Conservation (phyloP, 768 basidiomycete genomes). For the Tubosaeta sp. region DNA sequence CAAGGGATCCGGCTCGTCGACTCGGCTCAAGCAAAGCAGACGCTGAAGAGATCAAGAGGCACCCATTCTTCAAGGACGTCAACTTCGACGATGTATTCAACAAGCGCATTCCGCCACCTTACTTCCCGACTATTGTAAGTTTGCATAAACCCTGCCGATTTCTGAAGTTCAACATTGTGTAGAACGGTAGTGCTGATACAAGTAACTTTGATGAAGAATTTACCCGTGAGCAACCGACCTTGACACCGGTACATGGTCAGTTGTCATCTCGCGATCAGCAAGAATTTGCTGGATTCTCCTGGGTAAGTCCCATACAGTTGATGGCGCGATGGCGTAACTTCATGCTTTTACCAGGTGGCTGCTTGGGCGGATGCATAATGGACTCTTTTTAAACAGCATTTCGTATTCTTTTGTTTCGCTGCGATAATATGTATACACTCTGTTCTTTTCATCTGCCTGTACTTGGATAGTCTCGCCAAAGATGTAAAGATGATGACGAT, state of each 20-base stretch:
- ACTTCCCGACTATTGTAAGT: slow-evolving; percentile 92
- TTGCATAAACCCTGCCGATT: neutral
- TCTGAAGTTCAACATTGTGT: slow-evolving; percentile 9
- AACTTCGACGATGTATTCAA: slow-evolving; percentile 95
- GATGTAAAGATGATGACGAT: slow-evolving; percentile 16
- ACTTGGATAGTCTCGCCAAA: slow-evolving; percentile 35
- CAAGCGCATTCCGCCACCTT: slow-evolving; percentile 96
- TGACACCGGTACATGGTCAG: slow-evolving; percentile 96
- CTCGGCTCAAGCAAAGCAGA: slow-evolving; percentile 90
- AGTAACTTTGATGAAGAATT: slow-evolving; percentile 98
- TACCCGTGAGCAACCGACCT: slow-evolving; percentile 91
- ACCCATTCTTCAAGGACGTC: slow-evolving; percentile 98
- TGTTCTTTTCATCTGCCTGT: slow-evolving; percentile 30
- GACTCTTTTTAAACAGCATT: slow-evolving; percentile 23
- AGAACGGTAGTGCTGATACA: slow-evolving; percentile 84
- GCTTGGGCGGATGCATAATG: slow-evolving; percentile 54
- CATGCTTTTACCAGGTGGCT: slow-evolving; percentile 30
- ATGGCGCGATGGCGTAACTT: neutral
- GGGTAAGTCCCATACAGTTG: slow-evolving; percentile 46
- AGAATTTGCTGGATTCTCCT: slow-evolving; percentile 97
- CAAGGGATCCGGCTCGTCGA: slow-evolving; percentile 85
- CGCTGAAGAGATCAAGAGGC: slow-evolving; percentile 95
- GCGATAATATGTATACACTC: slow-evolving; percentile 30
- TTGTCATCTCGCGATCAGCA: slow-evolving; percentile 85
- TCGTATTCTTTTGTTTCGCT: slow-evolving; percentile 30